Percentiles rank a stretch among this genome's conserved stretches.
These are phyloP conservation scores for Lablab purpureus DNA, from an alignment of 306 rosid species.

Conservation along the genomic window DNA sequence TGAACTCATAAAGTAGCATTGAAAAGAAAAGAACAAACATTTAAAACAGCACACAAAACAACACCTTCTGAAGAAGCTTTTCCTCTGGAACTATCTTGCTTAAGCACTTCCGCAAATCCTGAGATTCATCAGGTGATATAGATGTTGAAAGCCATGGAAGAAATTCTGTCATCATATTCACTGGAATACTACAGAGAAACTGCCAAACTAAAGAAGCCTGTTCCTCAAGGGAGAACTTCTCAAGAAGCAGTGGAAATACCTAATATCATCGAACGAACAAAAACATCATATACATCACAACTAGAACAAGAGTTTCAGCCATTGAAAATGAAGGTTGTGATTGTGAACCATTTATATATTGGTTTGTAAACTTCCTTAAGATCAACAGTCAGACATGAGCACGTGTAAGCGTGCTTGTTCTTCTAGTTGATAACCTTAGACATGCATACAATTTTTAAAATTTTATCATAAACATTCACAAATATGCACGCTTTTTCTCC, in stretches of 20 bases:
- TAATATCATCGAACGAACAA: slow-evolving; percentile 51
- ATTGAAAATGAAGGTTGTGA: slow-evolving; percentile 19
- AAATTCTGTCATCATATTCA: slow-evolving; percentile 90
- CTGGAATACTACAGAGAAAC: slow-evolving; percentile 98
- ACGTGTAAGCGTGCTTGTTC: slow-evolving; percentile 30
- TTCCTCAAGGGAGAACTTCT: slow-evolving; percentile 90
- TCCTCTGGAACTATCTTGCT: slow-evolving; percentile 87
- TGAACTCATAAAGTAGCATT: slow-evolving; percentile 16
- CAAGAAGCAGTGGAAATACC: slow-evolving; percentile 94
- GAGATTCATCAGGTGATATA: slow-evolving; percentile 82
- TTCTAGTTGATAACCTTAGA: slow-evolving; percentile 33
- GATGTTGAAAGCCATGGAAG: slow-evolving; percentile 97
- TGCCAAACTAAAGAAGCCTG: slow-evolving; percentile 98
- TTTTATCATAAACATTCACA: slow-evolving; percentile 6
- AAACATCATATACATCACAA: slow-evolving; percentile 22
- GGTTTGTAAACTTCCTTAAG: background rate
- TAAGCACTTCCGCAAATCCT: slow-evolving; percentile 77
- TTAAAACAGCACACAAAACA: slow-evolving; percentile 43
- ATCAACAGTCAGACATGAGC: slow-evolving; percentile 22
- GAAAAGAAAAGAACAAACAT: slow-evolving; percentile 33
- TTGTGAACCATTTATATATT: slow-evolving; percentile 29
- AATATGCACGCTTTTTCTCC: slow-evolving; percentile 28
- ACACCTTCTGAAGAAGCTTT: slow-evolving; percentile 95
- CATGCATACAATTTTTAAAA: slow-evolving; percentile 32
- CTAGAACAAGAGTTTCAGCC: background rate